Evolutionary conservation across 371 early-diverging fungal species (phyloP), one percentile per base, ranked within the genome.

Genomic region (Umbelopsis sp.): DNA sequence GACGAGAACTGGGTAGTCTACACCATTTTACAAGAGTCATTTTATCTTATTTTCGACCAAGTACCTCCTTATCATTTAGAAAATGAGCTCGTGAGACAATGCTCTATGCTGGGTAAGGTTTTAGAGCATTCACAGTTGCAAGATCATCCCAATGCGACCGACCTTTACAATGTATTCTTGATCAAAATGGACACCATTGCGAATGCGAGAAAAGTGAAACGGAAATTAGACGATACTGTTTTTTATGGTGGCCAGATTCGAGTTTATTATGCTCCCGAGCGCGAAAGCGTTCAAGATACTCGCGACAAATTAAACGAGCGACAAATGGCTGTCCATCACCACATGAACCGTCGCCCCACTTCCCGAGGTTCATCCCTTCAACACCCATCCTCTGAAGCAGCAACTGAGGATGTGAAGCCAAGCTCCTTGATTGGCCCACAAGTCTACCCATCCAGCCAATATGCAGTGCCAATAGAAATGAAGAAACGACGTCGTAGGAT

Each of bases 1-100:
- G 2, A 57, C 14, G 18, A 18, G 16, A 18, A 29, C 14, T 32
- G 29, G 10, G 35, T 35, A 7, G 35, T 57, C 29, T 16, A 84
- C 65, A 81, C 84, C 0, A 74, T 85, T 48, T 74, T 81, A 20
- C 83, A 87, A 65, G 87, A 87, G 65, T 87, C 87, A 10, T 76
- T 83, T 9, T 81, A 85, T 69, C 38, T 87, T 12, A 65, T 85
- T 41, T 50, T 84, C 24, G 82, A 84, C 45, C 84, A 85, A 32
- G 71, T 87, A 2, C 84, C 87, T 9, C 72, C 76, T 6, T 63
- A 84, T 3, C 77, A 76, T 24, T 32, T 80, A 6, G 63, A 51
- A 6, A 67, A 82, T 9, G 73, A 85, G 20, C 65, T 87, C 5
- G 5, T 84, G 7, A 63, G 75, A 16, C 45, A 70, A 37, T 80